These are phyloP conservation scores for Starmerella potacharoeniae DNA, from an alignment of 805 yeast genomes.

Conservation along the genomic window DNA sequence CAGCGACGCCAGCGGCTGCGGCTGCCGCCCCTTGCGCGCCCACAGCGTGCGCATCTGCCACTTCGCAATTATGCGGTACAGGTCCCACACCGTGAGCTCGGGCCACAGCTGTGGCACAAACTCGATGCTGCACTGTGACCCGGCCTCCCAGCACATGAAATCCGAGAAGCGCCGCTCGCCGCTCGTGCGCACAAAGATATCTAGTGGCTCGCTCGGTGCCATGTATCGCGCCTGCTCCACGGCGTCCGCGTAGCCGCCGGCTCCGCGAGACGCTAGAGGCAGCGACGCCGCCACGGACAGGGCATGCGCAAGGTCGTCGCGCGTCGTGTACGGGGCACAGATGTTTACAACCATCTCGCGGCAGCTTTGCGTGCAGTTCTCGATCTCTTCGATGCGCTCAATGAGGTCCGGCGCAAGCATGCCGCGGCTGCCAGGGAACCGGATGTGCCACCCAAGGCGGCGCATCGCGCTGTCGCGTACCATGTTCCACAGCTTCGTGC, in stretches of 20 bases:
- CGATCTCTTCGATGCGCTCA: slow-evolving; percentile 50
- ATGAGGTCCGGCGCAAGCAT: slow-evolving; percentile 62
- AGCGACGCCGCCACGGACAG: slow-evolving; percentile 26
- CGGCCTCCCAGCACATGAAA: slow-evolving; percentile 78
- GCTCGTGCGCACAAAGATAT: slow-evolving; percentile 73
- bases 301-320: slow-evolving; percentile 73
- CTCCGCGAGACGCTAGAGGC: neutral
- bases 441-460: slow-evolving; percentile 58
- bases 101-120: slow-evolving; percentile 84
- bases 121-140: slow-evolving; percentile 51
- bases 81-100: slow-evolving; percentile 59
- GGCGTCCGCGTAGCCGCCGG: slow-evolving; percentile 24
- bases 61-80: slow-evolving; percentile 60
- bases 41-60: slow-evolving; percentile 39
- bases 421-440: slow-evolving; percentile 61
- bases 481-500: slow-evolving; percentile 25
- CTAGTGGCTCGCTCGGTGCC: slow-evolving; percentile 61
- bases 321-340: slow-evolving; percentile 89
- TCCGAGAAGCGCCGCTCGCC: slow-evolving; percentile 82
- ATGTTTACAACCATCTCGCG: slow-evolving; percentile 28
- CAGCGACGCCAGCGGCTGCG: slow-evolving; percentile 3
- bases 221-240: slow-evolving; percentile 47
- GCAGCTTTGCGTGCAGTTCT: slow-evolving; percentile 49
- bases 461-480: slow-evolving; percentile 18
- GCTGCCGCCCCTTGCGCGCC: neutral